Conservation (phyloP, 148 eudicot genomes). For the Polygonum maritimum region DNA sequence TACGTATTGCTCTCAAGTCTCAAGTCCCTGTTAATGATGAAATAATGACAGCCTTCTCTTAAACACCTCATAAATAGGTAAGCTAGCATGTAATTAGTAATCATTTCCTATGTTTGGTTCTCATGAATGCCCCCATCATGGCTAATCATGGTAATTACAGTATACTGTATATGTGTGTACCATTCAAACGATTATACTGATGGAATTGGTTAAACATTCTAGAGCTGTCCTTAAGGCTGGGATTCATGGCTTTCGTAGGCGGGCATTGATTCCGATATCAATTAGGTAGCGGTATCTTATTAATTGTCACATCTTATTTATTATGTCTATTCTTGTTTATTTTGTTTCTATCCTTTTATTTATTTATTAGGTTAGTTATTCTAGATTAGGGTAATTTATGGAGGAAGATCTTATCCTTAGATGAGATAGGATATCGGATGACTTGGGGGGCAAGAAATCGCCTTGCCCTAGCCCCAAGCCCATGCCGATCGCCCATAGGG, state of each 20-base stretch:
- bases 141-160: neutral
- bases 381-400: too few species aligned
- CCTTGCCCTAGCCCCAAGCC: too few species aligned
- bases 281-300: too few species aligned
- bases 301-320: too few species aligned
- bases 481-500: too few species aligned
- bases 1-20: neutral
- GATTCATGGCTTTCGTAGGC: neutral
- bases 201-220: neutral
- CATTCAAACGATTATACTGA: neutral
- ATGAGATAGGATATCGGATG: too few species aligned
- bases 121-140: neutral
- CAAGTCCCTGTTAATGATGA: neutral
- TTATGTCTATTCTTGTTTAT: too few species aligned
- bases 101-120: neutral
- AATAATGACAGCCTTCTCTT: constrained; percentile 1
- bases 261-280: too few species aligned
- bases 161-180: neutral
- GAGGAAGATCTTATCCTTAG: too few species aligned
- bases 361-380: too few species aligned
- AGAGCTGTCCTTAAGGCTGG: neutral
- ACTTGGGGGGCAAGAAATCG: too few species aligned
- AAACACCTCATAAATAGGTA: neutral
- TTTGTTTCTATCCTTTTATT: too few species aligned
- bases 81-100: neutral